Evolutionary conservation across 176 grass and related monocot genomes (phyloP), one percentile per base, ranked within the genome.

Genomic region (Oryza officinalis): DNA sequence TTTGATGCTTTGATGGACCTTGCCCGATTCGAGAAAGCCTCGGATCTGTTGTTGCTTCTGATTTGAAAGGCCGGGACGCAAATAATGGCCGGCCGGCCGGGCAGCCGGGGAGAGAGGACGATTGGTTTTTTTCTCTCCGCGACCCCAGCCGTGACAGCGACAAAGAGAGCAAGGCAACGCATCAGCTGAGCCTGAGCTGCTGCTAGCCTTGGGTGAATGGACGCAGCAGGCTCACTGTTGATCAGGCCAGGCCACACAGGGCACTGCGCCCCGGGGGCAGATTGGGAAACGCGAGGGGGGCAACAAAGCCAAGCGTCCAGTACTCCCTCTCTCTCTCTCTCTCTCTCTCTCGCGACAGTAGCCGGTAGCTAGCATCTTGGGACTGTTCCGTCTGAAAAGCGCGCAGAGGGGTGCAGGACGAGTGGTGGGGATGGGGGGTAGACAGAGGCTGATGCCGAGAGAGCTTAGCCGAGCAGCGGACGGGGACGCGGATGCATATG

Each of bases 1-100:
- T 96, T 87, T 94, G 97, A 95, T 87, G 91, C 85, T 86, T 83
- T 92, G 89, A 97, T 86, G 89, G 91, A 88, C 90, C 85, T 84
- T 84, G 65, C 70, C 88, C 83, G 91, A 90, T 91, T 90, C 84
- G 86, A 88, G 73, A 86, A 89, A 85, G 52, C 86, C 82, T 96
- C 91, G 89, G 97, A 99, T 99, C 93, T 94, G 93, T 89, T 83
- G 86, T 83, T 83, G 73, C 59, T 73, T 83, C 76, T 84, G 87
- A 83, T 92, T 91, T 89, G 88, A 86, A 80, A 78, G 84, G 31
- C 35, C 52, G n/a, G 71, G 26, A 49, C 27, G 32, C 70, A 78
- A 82, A 65, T 50, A 17, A 72, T 87, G 78, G 22, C 78, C 13
- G 13, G 43, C 17, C 27, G 23, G 22, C 10, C 27, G 30, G 78